Base-by-base conservation (phyloP, 306 rosid genomes). In the Amphicarpaea edgeworthii region DNA sequence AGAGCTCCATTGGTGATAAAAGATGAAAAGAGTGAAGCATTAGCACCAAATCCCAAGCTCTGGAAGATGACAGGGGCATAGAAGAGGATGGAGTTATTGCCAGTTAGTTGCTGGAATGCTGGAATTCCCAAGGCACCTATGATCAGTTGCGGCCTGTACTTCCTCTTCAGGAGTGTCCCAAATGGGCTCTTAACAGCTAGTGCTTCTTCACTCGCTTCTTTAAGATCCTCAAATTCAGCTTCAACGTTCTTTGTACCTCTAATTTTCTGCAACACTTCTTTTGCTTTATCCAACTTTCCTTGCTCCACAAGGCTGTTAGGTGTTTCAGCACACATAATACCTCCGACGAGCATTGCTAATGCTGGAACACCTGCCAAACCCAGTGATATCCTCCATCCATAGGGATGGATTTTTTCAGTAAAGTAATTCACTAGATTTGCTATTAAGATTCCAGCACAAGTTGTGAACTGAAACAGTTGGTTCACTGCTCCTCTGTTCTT, bases 31-130 rank as follows among this genome's bases (percentile, higher is more conserved):
- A 96, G 82, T 14, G 99, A 47, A n/a, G 98, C 94, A 26, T 80
- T 90, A 0, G 91, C 81, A 28, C 99, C 99, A 34, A 93, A 93
- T 12, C 99, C 99, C 77, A 96, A 64, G 74, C 97, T 96, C 83
- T 96, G 98, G 42, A 96, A 96, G 38, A 96, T 90, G 74, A 96
- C 99, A 0, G 99, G 99, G 4, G 99, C 99, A 61, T 96, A 96
- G 85, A 96, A 93, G 78, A 96, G 97, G 49, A 96, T 96, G 12
- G 99, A 96, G 87, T 89, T 93, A 82, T 89, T 96, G 64, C 99
- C 99, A 0, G 99, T 96, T 71, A 96, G 88, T 68, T 96, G 99
- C 73, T 96, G 99, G 79, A 96, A 96, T 40, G 97, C 98, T 6
- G 97, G 98, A 68, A 96, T 92, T 40, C 93, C 98, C 83, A 96